phyloP scores from a whole-genome alignment of 441 rosid species.

The Corymbia calophylla region DNA sequence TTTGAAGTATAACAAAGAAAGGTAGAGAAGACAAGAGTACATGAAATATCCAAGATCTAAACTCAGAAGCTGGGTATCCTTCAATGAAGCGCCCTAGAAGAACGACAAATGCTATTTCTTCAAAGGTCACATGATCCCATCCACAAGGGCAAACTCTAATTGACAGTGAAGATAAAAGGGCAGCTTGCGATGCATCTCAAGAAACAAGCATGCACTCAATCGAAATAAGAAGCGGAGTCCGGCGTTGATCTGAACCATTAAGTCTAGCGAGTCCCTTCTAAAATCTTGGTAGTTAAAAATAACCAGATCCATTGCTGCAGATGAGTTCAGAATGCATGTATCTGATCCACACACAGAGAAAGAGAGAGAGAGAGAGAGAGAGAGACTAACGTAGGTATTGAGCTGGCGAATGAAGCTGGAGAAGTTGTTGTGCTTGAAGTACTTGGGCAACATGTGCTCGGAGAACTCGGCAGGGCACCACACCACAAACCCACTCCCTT shows the following conservation, averaged over 20 bases:
- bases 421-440: constrained; percentile 38
- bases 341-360: background rate
- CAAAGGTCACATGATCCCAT: background rate
- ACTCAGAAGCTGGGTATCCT: background rate
- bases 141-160: background rate
- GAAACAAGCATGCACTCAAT: background rate
- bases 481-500: constrained; percentile 46
- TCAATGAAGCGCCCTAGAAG: background rate
- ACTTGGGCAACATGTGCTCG: constrained; percentile 34
- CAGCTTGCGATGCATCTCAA: background rate
- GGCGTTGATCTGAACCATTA: background rate
- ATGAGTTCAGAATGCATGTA: background rate
- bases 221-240: background rate
- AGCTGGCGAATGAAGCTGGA: constrained; percentile 42
- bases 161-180: background rate
- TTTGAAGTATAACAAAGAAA: background rate
- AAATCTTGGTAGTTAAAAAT: background rate
- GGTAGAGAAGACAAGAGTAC: background rate
- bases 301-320: background rate
- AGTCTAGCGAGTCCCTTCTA: background rate
- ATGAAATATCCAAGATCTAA: background rate
- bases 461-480: constrained; percentile 58
- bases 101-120: background rate
- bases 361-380: background rate
- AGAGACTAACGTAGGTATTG: constrained; percentile 28